phyloP scores from a whole-genome alignment of 495 filamentous ascomycete genomes.

The Podospora didyma region DNA sequence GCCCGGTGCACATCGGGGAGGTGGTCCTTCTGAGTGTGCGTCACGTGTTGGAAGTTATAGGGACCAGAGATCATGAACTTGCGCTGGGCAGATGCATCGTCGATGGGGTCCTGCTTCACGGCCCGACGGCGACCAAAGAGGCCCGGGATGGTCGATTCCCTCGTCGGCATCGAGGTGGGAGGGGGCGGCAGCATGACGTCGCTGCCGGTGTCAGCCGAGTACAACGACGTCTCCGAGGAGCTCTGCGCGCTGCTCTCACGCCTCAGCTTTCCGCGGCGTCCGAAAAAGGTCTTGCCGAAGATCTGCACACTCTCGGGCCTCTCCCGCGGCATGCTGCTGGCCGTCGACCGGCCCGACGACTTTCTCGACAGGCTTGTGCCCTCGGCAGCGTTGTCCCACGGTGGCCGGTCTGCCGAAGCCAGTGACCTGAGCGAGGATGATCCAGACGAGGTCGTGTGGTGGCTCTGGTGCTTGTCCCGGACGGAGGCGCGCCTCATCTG shows the following conservation, averaged over 20 bases:
- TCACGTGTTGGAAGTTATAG: slow-evolving; percentile 85
- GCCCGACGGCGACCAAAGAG: slow-evolving; percentile 40
- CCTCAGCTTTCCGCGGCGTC: slow-evolving; percentile 36
- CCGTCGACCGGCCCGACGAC: slow-evolving; percentile 45
- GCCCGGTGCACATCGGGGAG: slow-evolving; percentile 54
- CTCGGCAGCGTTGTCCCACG: slow-evolving; percentile 42
- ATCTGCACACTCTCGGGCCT: slow-evolving; percentile 52
- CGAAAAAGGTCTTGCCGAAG: slow-evolving; percentile 52
- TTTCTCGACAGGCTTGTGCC: slow-evolving; percentile 41
- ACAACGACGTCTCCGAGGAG: slow-evolving; percentile 35
- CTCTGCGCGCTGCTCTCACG: slow-evolving; percentile 40
- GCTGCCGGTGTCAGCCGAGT: slow-evolving; percentile 28
- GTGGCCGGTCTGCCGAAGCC: slow-evolving; percentile 33
- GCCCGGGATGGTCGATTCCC: slow-evolving; percentile 40
- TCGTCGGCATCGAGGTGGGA: slow-evolving; percentile 16
- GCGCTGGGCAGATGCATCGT: slow-evolving; percentile 25
- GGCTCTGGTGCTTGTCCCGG: slow-evolving; percentile 39
- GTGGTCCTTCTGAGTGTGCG: slow-evolving; percentile 66
- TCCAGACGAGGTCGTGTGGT: slow-evolving; percentile 44
- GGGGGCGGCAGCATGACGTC: slow-evolving; percentile 21
- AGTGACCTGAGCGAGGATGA: slow-evolving; percentile 43
- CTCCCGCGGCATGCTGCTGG: slow-evolving; percentile 41
- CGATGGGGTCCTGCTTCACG: slow-evolving; percentile 26
- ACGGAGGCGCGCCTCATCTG: slow-evolving; percentile 46
- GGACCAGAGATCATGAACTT: slow-evolving; percentile 67